Evolutionary conservation across 1,139 yeast species (phyloP).

Genomic region (Yamadazyma songkhlaensis): DNA sequence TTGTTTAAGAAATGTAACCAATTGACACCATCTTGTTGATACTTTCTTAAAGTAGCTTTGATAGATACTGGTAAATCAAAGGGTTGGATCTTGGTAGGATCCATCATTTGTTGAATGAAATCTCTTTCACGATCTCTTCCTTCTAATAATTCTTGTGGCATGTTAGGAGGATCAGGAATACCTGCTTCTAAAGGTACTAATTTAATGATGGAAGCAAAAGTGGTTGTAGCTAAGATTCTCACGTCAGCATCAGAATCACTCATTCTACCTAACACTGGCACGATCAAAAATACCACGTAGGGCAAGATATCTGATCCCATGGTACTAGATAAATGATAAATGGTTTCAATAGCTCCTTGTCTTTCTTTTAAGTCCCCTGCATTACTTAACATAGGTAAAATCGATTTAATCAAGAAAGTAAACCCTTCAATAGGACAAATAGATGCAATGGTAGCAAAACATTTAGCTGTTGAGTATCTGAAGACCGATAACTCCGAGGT

Average conservation of each 20-base stretch:
- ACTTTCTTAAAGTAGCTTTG: constrained; percentile 88
- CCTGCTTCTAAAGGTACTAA: constrained; percentile 97
- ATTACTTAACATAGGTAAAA: constrained; percentile 79
- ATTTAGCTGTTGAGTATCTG: constrained; percentile 87
- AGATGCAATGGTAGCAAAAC: constrained; percentile 80
- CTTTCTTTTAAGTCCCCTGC: constrained; percentile 75
- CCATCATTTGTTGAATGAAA: constrained; percentile 97
- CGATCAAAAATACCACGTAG: constrained; percentile 90
- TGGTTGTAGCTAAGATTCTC: constrained; percentile 88
- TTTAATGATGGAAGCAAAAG: constrained; percentile 94
- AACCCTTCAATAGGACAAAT: constrained; percentile 72
- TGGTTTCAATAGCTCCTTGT: constrained; percentile 92
- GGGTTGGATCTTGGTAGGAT: constrained; percentile 86
- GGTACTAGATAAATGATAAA: constrained; percentile 76
- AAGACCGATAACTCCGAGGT: constrained; percentile 73
- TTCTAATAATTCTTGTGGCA: constrained; percentile 78
- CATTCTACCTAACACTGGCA: constrained; percentile 96
- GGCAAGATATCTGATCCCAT: constrained; percentile 93
- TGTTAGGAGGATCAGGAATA: constrained; percentile 91
- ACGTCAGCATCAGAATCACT: constrained; percentile 91
- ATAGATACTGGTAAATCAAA: constrained; percentile 89
- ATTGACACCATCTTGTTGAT: constrained; percentile 98
- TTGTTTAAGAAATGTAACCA: constrained; percentile 96
- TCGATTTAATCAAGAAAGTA: constrained; percentile 71
- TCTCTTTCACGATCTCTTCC: constrained; percentile 95